Conservation (phyloP, 2,329 filamentous ascomycete genomes). For the Cadophora sp. region DNA sequence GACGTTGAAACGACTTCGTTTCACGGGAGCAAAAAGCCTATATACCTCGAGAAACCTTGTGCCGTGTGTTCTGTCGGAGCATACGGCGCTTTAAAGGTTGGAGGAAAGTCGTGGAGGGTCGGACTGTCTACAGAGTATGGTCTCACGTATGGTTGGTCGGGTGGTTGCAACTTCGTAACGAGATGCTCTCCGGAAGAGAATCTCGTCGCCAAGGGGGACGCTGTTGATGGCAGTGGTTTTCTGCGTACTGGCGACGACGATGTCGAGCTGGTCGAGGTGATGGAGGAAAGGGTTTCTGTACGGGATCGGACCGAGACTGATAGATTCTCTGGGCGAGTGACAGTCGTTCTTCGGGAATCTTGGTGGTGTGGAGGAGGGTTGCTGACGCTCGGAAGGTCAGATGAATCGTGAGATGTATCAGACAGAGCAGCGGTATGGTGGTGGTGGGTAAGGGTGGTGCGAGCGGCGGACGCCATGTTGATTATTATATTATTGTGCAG, state of each 20-base stretch:
- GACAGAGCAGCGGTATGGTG: slow-evolving; percentile 24
- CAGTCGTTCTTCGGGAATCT: slow-evolving; percentile 19
- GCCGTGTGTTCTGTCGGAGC: slow-evolving; percentile 19
- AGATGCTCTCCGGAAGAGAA: slow-evolving; percentile 52
- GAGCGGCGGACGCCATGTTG: slow-evolving; percentile 39
- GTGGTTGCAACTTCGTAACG: slow-evolving; percentile 49
- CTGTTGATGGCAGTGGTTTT: slow-evolving; percentile 65
- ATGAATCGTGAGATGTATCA: slow-evolving; percentile 44
- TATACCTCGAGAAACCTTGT: slow-evolving; percentile 31
- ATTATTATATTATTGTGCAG: slow-evolving; percentile 20
- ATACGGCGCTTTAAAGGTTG: slow-evolving; percentile 30
- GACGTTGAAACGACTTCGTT: slow-evolving; percentile 29
- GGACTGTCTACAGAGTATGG: slow-evolving; percentile 65
- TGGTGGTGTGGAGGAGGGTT: slow-evolving; percentile 22
- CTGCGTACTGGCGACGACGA: slow-evolving; percentile 54
- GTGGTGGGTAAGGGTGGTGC: slow-evolving; percentile 25
- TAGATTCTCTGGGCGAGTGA: slow-evolving; percentile 28
- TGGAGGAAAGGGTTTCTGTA: slow-evolving; percentile 25
- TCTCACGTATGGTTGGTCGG: slow-evolving; percentile 60
- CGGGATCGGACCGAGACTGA: slow-evolving; percentile 37
- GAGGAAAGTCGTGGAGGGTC: slow-evolving; percentile 65
- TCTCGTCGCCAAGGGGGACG: slow-evolving; percentile 57
- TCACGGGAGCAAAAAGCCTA: slow-evolving; percentile 19
- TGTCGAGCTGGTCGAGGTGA: slow-evolving; percentile 34
- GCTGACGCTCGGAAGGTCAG: slow-evolving; percentile 29